These are phyloP conservation scores for Ogataea nakhonphanomensis DNA, from an alignment of 805 yeast species.

Conservation along the genomic window DNA sequence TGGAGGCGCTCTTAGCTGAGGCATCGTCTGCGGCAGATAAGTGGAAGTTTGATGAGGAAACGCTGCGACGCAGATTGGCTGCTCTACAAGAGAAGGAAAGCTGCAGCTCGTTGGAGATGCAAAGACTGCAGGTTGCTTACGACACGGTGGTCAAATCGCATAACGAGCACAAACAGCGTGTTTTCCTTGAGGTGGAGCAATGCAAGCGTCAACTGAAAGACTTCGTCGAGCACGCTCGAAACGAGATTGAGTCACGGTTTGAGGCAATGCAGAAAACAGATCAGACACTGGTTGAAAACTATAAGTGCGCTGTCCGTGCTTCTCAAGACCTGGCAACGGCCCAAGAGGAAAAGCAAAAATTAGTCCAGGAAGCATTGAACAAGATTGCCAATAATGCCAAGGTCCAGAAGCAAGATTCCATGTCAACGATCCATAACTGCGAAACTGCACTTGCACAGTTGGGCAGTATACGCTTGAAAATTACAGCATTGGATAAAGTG, in stretches of 20 bases:
- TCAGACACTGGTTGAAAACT: slow-evolving; percentile 45
- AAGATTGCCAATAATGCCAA: slow-evolving; percentile 43
- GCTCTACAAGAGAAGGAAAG: slow-evolving; percentile 46
- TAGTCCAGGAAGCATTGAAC: slow-evolving; percentile 33
- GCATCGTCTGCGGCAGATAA: slow-evolving; percentile 46
- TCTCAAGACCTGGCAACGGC: no score
- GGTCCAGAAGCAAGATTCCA: slow-evolving; percentile 47
- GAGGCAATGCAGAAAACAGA: slow-evolving; percentile 32
- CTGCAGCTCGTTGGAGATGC: slow-evolving; percentile 47
- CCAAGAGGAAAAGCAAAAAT: slow-evolving; percentile 44
- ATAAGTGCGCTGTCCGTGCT: slow-evolving; percentile 34
- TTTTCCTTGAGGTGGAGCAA: slow-evolving; percentile 40
- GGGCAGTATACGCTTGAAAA: slow-evolving; percentile 6
- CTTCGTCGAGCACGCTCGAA: slow-evolving; percentile 36
- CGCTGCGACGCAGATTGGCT: slow-evolving; percentile 46
- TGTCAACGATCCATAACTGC: slow-evolving; percentile 42
- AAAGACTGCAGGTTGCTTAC: slow-evolving; percentile 54
- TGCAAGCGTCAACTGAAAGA: slow-evolving; percentile 37
- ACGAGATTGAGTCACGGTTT: slow-evolving; percentile 4
- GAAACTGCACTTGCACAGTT: slow-evolving; percentile 40
- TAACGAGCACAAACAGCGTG: slow-evolving; percentile 46
- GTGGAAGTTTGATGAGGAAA: slow-evolving; percentile 46
- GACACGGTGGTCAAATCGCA: slow-evolving; percentile 54
- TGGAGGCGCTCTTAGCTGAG: slow-evolving; percentile 56
- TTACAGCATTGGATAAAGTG: background rate